phyloP scores from a whole-genome alignment of 2,329 filamentous ascomycete genomes.

The Exophiala mesophila region DNA sequence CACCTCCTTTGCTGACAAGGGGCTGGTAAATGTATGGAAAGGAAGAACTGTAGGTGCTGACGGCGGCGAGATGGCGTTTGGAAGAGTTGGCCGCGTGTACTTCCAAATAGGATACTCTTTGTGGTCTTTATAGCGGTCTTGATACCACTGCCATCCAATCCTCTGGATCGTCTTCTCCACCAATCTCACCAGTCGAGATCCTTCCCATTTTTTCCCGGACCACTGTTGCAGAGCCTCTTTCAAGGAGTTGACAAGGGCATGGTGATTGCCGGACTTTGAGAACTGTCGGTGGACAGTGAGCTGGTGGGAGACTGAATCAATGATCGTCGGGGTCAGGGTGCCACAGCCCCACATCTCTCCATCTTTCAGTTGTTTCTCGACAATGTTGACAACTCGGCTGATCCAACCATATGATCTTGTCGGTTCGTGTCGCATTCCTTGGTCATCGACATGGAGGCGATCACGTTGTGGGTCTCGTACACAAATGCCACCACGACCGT shows the following conservation, averaged over 20 bases:
- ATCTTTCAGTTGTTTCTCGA: constrained; percentile 79
- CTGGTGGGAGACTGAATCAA: constrained; percentile 50
- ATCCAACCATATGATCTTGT: constrained; percentile 72
- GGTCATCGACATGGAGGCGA: constrained; percentile 86
- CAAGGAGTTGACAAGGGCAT: constrained; percentile 25
- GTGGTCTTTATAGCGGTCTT: constrained; percentile 66
- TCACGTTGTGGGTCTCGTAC: constrained; percentile 70
- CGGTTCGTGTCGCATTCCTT: constrained; percentile 73
- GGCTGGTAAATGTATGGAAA: constrained; percentile 96
- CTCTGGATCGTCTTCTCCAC: constrained; percentile 77
- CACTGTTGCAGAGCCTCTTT: constrained; percentile 49
- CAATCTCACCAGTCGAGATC: constrained; percentile 74
- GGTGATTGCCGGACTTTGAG: constrained; percentile 7
- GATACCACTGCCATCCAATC: constrained; percentile 81
- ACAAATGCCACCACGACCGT: constrained; percentile 77
- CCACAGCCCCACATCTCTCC: constrained; percentile 82
- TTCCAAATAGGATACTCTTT: constrained; percentile 51
- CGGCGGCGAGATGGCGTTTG: constrained; percentile 68
- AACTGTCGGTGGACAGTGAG: constrained; percentile 33
- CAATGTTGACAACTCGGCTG: constrained; percentile 83
- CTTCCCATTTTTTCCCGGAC: constrained; percentile 79
- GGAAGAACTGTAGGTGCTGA: constrained; percentile 90
- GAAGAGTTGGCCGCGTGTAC: constrained; percentile 71
- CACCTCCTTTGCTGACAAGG: constrained; percentile 84
- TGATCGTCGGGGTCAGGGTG: constrained; percentile 51